A percentile compares a stretch with the other conserved stretches of the same genome.
These are phyloP conservation scores for Staphylotrichum longicolle DNA, from an alignment of 495 filamentous ascomycete species.

Conservation along the genomic window DNA sequence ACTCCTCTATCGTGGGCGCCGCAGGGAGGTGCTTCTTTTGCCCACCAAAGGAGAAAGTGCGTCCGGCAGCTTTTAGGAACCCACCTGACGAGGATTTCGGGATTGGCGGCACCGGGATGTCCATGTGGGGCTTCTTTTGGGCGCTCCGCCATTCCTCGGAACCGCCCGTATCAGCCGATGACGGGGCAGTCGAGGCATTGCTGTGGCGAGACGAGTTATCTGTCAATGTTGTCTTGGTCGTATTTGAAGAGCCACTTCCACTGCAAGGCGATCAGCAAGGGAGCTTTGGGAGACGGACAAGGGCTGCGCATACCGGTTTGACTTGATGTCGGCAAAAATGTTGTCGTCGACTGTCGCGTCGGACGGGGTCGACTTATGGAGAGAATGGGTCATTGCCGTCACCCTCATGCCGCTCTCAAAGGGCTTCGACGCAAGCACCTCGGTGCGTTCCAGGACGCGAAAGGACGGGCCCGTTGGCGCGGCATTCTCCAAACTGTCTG, in stretches of 20 bases:
- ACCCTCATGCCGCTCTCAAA: slow-evolving; percentile 44
- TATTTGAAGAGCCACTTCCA: slow-evolving; percentile 64
- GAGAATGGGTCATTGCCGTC: slow-evolving; percentile 30
- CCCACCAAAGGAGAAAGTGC: slow-evolving; percentile 73
- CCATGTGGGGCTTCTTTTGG: slow-evolving; percentile 50
- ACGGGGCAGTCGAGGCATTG: slow-evolving; percentile 70
- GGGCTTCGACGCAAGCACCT: slow-evolving; percentile 38
- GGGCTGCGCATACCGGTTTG: slow-evolving; percentile 50
- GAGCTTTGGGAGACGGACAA: not conserved
- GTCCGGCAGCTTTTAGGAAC: slow-evolving; percentile 64
- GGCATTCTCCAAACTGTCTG: slow-evolving; percentile 48
- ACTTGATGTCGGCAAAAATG: slow-evolving; percentile 54
- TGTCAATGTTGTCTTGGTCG: slow-evolving; percentile 57
- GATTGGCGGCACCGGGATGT: slow-evolving; percentile 58
- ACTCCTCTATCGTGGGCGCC: slow-evolving; percentile 44
- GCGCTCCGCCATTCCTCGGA: slow-evolving; percentile 54
- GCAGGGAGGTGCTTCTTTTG: slow-evolving; percentile 49
- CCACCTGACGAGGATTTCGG: slow-evolving; percentile 48
- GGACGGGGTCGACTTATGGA: slow-evolving; percentile 28
- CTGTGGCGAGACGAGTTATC: slow-evolving; percentile 70
- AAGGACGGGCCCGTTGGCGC: slow-evolving; percentile 46
- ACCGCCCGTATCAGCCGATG: slow-evolving; percentile 60
- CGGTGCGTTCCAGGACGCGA: slow-evolving; percentile 48
- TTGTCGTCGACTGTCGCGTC: slow-evolving; percentile 51
- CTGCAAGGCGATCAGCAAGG: slow-evolving; percentile 37